Evolutionary conservation across 2,329 filamentous ascomycete species (phyloP), one percentile per base, ranked within the genome.

Genomic region (Neophaeococcomyces mojaviensis): DNA sequence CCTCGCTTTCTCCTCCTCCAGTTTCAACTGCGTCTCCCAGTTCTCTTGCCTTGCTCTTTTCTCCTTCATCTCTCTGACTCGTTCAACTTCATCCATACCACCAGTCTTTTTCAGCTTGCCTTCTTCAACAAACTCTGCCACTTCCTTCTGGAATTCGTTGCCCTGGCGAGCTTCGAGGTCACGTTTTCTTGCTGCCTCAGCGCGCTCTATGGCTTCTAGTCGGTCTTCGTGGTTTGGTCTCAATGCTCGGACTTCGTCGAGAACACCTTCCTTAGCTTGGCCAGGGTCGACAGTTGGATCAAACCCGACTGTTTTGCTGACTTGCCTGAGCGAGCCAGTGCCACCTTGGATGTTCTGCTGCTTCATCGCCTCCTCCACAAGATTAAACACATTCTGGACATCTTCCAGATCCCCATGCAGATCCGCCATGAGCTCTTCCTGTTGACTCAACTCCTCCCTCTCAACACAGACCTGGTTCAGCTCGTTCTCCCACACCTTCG

Each of bases 401-500:
- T 97, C 96, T 63, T 97, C 89, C 38, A 98, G 73, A 68, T 98
- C 92, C 60, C 96, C 89, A 59, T 92, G 82, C 52, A 98, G 69
- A 69, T 98, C 92, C 36, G 89, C 81, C 54, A 90, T 84, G 52
- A 98, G 78, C 58, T 97, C 92, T 69, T 98, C 92, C 72, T 95
- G 90, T 74, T 97, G 85, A 40, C 88, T 92, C 56, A 98, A 78
- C 65, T 96, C 82, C 61, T 97, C 90, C 55, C 89, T 82, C 60
- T 96, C 92, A 63, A 94, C 88, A 68, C 92, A 97, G 2, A 98
- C 90, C 43, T 90, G 83, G 65, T 97, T 88, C 37, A 98, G 73
- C 65, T 97, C 89, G 68, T 94, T 89, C 76, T 97, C 90, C 92
- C 92, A 98, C 54, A 97, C 94, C 78, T 96, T 96, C 45, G 88